phyloP scores from a whole-genome alignment of 1,139 yeast genomes.

The Blastobotrys apis region DNA sequence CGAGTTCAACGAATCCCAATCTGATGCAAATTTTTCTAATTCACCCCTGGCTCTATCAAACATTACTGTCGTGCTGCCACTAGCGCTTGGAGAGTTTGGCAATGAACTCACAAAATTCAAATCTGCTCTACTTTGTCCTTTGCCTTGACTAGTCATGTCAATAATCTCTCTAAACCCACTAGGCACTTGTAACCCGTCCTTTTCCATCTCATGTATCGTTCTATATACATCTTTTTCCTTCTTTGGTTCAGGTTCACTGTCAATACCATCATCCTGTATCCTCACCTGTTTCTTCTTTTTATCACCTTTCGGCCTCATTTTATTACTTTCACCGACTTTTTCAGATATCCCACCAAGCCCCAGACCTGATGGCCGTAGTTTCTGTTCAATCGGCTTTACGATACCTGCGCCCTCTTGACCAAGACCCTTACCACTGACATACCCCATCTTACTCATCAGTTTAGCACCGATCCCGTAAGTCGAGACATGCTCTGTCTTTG shows the following conservation, averaged over 20 bases:
- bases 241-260: slow-evolving; percentile 6
- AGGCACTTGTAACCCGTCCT: slow-evolving; percentile 39
- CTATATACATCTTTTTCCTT: slow-evolving; percentile 33
- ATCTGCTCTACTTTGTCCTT: background rate
- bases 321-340: slow-evolving; percentile 27
- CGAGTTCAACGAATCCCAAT: slow-evolving; percentile 30
- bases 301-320: slow-evolving; percentile 13
- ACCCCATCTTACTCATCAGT: slow-evolving; percentile 81
- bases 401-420: slow-evolving; percentile 73
- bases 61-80: background rate
- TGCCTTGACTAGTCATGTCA: slow-evolving; percentile 29
- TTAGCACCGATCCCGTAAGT: slow-evolving; percentile 83
- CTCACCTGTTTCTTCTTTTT: slow-evolving; percentile 22
- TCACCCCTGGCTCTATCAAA: slow-evolving; percentile 27
- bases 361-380: slow-evolving; percentile 53
- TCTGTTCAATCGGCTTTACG: slow-evolving; percentile 69
- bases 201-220: slow-evolving; percentile 40
- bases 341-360: slow-evolving; percentile 67
- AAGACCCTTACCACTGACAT: slow-evolving; percentile 73
- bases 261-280: slow-evolving; percentile 13
- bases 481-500: slow-evolving; percentile 15
- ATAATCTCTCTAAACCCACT: slow-evolving; percentile 30
- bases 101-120: slow-evolving; percentile 19
- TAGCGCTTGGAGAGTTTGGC: slow-evolving; percentile 11
- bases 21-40: slow-evolving; percentile 25